Base-by-base conservation (phyloP, 768 basidiomycete species). In the Psilocybe tampanensis region DNA sequence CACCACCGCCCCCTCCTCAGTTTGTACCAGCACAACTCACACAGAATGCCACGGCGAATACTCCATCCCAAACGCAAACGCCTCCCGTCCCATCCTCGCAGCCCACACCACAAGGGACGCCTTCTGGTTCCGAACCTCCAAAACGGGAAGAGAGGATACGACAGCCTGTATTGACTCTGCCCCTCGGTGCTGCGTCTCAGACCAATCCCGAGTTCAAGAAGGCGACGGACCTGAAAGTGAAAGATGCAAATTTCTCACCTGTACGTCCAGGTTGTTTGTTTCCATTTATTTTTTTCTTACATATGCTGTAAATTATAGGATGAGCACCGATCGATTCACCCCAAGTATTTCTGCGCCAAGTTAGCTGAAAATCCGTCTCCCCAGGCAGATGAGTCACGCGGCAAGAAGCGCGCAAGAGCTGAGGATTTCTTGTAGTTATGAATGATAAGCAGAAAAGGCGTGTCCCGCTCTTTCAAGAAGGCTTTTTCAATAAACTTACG, bases 361-460 rank as follows among this genome's bases (percentile, higher is more conserved):
- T 69, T 81, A 61, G 68, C 70, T 60, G 71, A 70, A 55, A 59
- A 70, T 52, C 70, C 65, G 32, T 29, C 63, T 36, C 18, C 39
- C 22, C 60, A 58, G 15, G 62, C 29, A n/a, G 87, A 89, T 49
- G 89, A 90, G 65, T 75, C 81, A 48, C 82, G 89, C 61, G 91
- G 92, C 47, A 91, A 86, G 77, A 94, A 94, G 72, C 78, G 93
- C 45, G 89, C 92, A 45, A 79, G 91, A 62, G 93, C 93, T 29
- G 92, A 94, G 72, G 93, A 94, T 71, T 92, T 91, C 72, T 73
- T 94, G 64, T 92, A 59, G 34, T 12, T 26, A n/a, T 13, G 9
- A 6, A 24, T 26, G 21, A 52, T 61, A 39, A 15, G 53, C 41
- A 19, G 17, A 12, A 44, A 12, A 22, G 18, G 18, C 12, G 15